phyloP scores from a whole-genome alignment of 1,284 basidiomycete genomes.

The Papiliotrema fonsecae region DNA sequence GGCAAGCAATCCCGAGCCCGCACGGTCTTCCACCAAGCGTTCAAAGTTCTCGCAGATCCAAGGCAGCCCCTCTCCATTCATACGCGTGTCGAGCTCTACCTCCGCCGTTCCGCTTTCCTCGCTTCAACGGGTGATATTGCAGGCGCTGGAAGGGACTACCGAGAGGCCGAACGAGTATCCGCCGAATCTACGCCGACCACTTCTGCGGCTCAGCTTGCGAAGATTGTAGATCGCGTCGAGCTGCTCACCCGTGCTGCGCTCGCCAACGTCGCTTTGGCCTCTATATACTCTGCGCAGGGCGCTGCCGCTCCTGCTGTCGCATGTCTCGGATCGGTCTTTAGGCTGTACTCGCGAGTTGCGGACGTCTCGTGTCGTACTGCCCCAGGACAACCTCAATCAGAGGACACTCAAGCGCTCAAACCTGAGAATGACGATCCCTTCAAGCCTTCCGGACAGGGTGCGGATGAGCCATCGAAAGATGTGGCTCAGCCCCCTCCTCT shows the following conservation, averaged over 20 bases:
- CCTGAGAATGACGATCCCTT: slow-evolving; percentile 24
- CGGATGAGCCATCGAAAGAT: slow-evolving; percentile 33
- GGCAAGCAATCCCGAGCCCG: slow-evolving; percentile 67
- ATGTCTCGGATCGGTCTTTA: slow-evolving; percentile 64
- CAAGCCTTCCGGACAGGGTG: too few relatives aligned
- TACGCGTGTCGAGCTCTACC: slow-evolving; percentile 55
- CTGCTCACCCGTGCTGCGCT: slow-evolving; percentile 64
- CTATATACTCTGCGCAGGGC: slow-evolving; percentile 52
- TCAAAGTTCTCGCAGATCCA: slow-evolving; percentile 48
- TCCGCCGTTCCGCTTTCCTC: slow-evolving; percentile 64
- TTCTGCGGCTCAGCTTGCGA: slow-evolving; percentile 41
- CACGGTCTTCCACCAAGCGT: slow-evolving; percentile 57
- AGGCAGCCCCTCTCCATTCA: slow-evolving; percentile 16
- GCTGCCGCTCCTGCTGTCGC: slow-evolving; percentile 60
- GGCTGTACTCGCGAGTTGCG: slow-evolving; percentile 67
- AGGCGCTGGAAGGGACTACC: slow-evolving; percentile 48
- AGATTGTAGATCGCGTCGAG: slow-evolving; percentile 56
- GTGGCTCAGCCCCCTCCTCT: slow-evolving; percentile 25
- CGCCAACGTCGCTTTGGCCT: slow-evolving; percentile 58
- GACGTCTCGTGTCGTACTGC: slow-evolving; percentile 66
- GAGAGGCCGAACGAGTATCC: background rate
- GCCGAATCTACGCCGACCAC: too few relatives aligned
- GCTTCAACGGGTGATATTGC: slow-evolving; percentile 59
- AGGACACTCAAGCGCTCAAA: too few relatives aligned
- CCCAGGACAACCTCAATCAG: too few relatives aligned